Evolutionary conservation across 2,329 filamentous ascomycete species (phyloP), one percentile per base, ranked within the genome.

Genomic region (Botrytis medusae): DNA sequence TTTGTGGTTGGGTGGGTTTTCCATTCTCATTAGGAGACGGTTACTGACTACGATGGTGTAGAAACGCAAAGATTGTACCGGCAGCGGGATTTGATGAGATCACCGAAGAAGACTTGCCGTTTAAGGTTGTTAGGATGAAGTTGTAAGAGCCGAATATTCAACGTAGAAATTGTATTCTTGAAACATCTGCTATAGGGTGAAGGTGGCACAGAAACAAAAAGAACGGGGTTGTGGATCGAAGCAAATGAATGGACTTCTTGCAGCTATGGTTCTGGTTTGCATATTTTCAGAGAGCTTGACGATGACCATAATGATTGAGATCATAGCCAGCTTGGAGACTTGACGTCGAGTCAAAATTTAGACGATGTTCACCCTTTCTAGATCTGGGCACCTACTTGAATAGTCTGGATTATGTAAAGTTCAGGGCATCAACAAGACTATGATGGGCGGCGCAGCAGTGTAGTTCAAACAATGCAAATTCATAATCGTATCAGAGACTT

Each of bases 91-190:
- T 67, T 60, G 57, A 62, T 14, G 71, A 70, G 44, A 67, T 63
- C 16, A 62, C 37, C 3, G 71, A 69, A n/a, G 65, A 70, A 14
- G 57, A 73, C 20, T 42, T 73, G 16, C 71, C 71, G n/a, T 73
- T 69, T 29, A 70, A 40, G 34, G n/a, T 73, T 73, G n/a, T 73
- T 6, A 73, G 71, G 46, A 69, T 68, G 40, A 48, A 46, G 29
- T 6, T 42, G 9, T 67, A 10, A 65, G n/a, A 25, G 63, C 32
- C 5, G n/a, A 29, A 25, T 10, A 57, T n/a, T 10, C 9, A 9
- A 64, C 37, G 10, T 20, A n/a, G 60, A 42, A 9, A 18, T 5
- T 40, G 10, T n/a, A 10, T 18, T 2, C 20, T 14, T 4, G 9
- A 22, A 14, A 9, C 3, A 1, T 57, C 14, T 57, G 9, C 51